These are phyloP conservation scores for Phycomyces nitens DNA, from an alignment of 192 early-diverging fungal genomes.

Conservation along the genomic window DNA sequence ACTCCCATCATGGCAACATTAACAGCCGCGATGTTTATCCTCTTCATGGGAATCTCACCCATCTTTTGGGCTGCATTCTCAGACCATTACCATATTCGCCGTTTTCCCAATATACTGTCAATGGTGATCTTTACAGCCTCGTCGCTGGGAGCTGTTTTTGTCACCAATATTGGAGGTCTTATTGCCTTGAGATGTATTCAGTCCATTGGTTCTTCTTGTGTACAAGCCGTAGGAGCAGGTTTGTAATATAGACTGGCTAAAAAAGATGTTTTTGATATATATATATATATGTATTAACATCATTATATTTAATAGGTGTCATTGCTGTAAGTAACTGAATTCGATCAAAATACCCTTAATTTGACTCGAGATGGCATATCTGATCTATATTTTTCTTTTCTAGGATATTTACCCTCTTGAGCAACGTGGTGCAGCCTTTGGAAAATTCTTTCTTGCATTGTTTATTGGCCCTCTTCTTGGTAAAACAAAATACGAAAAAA, in stretches of 20 bases:
- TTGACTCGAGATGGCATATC: neutral
- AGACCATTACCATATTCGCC: conserved; percentile 38
- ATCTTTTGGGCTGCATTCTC: conserved; percentile 36
- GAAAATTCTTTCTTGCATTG: conserved; percentile 30
- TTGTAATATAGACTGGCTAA: neutral
- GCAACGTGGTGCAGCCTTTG: conserved; percentile 30
- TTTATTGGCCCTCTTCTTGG: conserved; percentile 30
- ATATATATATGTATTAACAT: neutral
- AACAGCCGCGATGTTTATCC: conserved; percentile 38
- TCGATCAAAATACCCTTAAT: neutral
- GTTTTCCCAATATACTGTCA: conserved; percentile 28
- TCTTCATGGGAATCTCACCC: conserved; percentile 43
- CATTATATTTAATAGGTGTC: neutral
- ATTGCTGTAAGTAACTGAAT: conserved; percentile 23
- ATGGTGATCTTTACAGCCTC: conserved; percentile 33
- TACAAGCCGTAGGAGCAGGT: conserved; percentile 37
- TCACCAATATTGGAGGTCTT: conserved; percentile 26
- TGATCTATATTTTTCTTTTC: neutral
- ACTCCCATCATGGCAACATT: conserved; percentile 33
- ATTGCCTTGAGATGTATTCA: conserved; percentile 38
- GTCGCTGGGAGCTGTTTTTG: conserved; percentile 36
- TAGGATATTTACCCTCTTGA: conserved; percentile 24
- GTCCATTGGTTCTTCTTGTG: conserved; percentile 34
- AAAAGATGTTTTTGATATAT: neutral
- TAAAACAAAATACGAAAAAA: neutral